Conservation (phyloP, 2,329 filamentous ascomycete genomes). For the Ampelomyces quisqualis region DNA sequence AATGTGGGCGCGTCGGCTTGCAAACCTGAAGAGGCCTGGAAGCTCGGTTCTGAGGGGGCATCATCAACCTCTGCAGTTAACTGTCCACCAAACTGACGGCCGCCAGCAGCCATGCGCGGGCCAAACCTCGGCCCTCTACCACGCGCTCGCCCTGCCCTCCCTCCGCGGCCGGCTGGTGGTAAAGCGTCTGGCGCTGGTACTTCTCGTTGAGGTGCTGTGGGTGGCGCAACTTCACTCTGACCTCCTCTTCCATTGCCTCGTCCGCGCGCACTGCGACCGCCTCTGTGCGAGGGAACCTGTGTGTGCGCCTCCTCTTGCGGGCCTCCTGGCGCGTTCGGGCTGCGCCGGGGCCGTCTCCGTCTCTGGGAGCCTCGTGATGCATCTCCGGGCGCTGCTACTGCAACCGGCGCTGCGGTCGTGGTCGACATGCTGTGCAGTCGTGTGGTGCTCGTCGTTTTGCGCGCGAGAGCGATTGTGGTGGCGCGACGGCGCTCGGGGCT, state of each 20-base stretch:
- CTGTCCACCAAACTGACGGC: constrained; percentile 53
- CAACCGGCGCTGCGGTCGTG: constrained; percentile 14
- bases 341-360: constrained; percentile 28
- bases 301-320: constrained; percentile 21
- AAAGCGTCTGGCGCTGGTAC: background rate
- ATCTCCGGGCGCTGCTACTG: constrained; percentile 10
- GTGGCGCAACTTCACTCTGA: constrained; percentile 7
- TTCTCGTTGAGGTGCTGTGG: constrained; percentile 2
- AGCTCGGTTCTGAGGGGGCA: constrained; percentile 10
- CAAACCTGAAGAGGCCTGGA: constrained; percentile 30
- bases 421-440: constrained; percentile 24
- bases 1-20: constrained; percentile 56
- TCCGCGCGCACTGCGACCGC: constrained; percentile 19
- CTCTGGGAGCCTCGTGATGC: constrained; percentile 19
- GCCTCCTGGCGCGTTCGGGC: constrained; percentile 19
- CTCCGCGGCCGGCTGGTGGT: constrained; percentile 7
- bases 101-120: constrained; percentile 34
- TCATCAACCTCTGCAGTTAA: constrained; percentile 45
- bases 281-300: constrained; percentile 23
- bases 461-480: constrained; percentile 3
- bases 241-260: constrained; percentile 22
- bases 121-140: constrained; percentile 17
- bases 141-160: constrained; percentile 17
- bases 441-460: constrained; percentile 1
- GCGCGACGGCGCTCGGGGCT: background rate